Evolutionary conservation across 2,329 filamentous ascomycete species (phyloP).

Genomic region (Talaromyces sp.): DNA sequence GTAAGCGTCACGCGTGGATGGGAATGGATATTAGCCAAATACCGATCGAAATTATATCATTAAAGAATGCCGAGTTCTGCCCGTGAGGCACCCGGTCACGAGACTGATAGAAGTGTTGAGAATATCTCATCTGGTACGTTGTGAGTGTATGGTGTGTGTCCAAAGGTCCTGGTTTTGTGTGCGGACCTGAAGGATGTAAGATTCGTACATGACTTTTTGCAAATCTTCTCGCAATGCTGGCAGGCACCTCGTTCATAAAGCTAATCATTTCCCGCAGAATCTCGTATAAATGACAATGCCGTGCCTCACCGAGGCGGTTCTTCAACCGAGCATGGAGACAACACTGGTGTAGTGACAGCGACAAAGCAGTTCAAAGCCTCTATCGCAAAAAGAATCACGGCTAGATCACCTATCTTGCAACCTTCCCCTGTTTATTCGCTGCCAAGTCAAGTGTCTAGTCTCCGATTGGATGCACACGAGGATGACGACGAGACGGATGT

Average conservation of each 20-base stretch:
- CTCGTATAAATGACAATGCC: not conserved
- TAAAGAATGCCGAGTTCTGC: constrained; percentile 6
- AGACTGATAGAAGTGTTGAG: constrained; percentile 2
- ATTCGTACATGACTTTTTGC: not conserved
- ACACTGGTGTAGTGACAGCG: not conserved
- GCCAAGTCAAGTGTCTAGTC: constrained; percentile 25
- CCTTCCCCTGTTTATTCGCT: constrained; percentile 22
- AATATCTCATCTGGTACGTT: constrained; percentile 10
- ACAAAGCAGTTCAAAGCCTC: constrained; percentile 27
- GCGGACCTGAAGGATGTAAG: constrained; percentile 6
- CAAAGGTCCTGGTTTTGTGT: not conserved
- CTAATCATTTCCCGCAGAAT: not conserved
- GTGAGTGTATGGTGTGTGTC: constrained; percentile 4
- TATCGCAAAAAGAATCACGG: constrained; percentile 24
- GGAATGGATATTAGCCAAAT: not conserved
- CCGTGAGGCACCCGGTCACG: constrained; percentile 4
- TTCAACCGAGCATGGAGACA: constrained; percentile 4
- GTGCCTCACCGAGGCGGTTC: constrained; percentile 3
- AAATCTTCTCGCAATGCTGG: not conserved
- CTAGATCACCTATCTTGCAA: constrained; percentile 21
- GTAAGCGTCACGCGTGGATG: not conserved
- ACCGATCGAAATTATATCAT: not conserved
- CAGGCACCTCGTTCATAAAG: not conserved
- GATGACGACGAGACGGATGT: constrained; percentile 25
- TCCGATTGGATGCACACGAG: constrained; percentile 22